Evolutionary conservation across 2,329 filamentous ascomycete species (phyloP), one percentile per base, ranked within the genome.

Genomic region (Trichoderma arundinaceum): DNA sequence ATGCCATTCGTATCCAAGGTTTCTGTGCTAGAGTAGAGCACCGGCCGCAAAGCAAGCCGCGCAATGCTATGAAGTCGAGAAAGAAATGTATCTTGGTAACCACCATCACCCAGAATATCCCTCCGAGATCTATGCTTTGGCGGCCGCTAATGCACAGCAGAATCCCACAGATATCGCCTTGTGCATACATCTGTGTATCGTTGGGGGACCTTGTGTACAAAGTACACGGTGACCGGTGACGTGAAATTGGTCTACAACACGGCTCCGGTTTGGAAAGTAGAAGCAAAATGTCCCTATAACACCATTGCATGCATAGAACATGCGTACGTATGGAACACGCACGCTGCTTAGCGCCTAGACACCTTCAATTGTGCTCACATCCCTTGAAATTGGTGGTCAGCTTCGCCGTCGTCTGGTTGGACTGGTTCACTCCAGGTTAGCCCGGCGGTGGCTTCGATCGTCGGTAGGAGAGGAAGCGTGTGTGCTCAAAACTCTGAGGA

Each of bases 81-180:
- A 32, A 60, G 35, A 56, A 41, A 65, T 54, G 53, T 43, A 70
- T 71, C 75, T 74, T 71, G 71, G 70, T 75, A 70, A 69, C 68
- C 67, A 69, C 69, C 68, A 60, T 71, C 67, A 60, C 70, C 68
- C 68, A 71, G 67, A 67, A 48, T 70, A 64, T 72, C 69, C 71
- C 71, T 74, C 71, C 71, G 69, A 76, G 72, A 76, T 76, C 72
- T 76, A 70, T 73, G 68, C 68, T 72, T 67, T 72, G 72, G 69
- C 71, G 69, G 71, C 73, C 73, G 71, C 74, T 76, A 75, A 77
- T 76, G 75, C 75, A 75, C 54, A 66, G 59, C 59, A 66, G 60
- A 54, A 52, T 66, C 64, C 64, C 64, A 66, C 56, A 60, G 64
- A 58, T 66, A 48, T 61, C 64, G 49, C 51, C 33, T 38, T 61